These are phyloP conservation scores for Globisporangium uncinulatum DNA, from an alignment of 352 stramenopile genomes.

Conservation along the genomic window DNA sequence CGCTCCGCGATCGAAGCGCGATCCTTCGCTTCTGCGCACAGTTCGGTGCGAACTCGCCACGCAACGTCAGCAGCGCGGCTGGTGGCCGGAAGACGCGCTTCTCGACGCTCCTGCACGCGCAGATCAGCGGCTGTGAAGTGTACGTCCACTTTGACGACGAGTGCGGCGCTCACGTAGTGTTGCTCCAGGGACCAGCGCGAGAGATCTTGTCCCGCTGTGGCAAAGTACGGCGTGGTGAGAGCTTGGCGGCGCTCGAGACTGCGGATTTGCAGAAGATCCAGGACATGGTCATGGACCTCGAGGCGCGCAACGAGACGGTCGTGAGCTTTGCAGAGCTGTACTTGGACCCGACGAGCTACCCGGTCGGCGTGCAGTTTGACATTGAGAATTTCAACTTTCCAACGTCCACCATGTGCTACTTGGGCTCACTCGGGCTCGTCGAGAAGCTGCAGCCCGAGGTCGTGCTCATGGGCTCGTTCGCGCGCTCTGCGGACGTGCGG, in stretches of 20 bases:
- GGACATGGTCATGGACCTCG: conserved; percentile 39
- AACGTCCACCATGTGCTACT: conserved; percentile 49
- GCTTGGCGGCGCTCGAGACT: conserved; percentile 27
- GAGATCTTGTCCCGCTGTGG: conserved; percentile 48
- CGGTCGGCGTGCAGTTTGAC: conserved; percentile 44
- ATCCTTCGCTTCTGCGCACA: conserved; percentile 43
- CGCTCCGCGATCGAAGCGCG: conserved; percentile 34
- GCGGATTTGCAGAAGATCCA: conserved; percentile 34
- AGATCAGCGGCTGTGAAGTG: conserved; percentile 45
- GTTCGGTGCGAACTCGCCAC: conserved; percentile 28
- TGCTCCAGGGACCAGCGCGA: conserved; percentile 34
- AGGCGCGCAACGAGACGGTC: conserved; percentile 37
- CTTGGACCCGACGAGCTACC: conserved; percentile 33
- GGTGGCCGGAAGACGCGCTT: conserved; percentile 24
- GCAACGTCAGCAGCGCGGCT: conserved; percentile 6
- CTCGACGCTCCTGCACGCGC: conserved; percentile 35
- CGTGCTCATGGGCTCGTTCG: conserved; percentile 40
- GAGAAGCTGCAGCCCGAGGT: conserved; percentile 53
- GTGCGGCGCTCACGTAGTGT: conserved; percentile 35
- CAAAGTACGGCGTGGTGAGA: conserved; percentile 26
- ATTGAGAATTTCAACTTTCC: conserved; percentile 50
- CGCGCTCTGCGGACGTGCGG: conserved; percentile 28
- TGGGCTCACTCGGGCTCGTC: conserved; percentile 39
- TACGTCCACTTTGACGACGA: conserved; percentile 58
- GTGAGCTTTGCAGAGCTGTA: conserved; percentile 50